A percentile compares a stretch with the other conserved stretches of the same genome.
Evolutionary conservation across 2,329 filamentous ascomycete species (phyloP).

Genomic region (Hymenoscyphus salicellus): DNA sequence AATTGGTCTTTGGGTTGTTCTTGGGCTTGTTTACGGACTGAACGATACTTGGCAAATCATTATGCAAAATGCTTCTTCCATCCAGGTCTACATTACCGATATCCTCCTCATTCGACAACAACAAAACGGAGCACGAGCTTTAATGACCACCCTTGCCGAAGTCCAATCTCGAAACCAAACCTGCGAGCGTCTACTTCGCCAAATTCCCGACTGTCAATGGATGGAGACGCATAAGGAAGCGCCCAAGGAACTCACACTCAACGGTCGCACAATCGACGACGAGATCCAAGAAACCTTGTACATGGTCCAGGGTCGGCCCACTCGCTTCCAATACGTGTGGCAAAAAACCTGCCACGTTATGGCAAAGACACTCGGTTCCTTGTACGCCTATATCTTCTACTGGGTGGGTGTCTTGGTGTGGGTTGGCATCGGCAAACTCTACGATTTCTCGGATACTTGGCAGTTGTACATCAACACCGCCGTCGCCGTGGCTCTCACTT

Average conservation of each 20-base stretch:
- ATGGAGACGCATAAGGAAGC: conserved; percentile 24
- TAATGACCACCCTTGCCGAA: conserved; percentile 34
- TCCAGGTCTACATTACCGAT: conserved; percentile 40
- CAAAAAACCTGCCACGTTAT: conserved; percentile 15
- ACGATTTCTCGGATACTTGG: conserved; percentile 38
- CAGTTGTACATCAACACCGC: conserved; percentile 45
- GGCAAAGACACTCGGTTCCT: conserved; percentile 33
- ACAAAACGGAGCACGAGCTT: conserved; percentile 35
- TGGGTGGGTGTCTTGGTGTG: conserved; percentile 39
- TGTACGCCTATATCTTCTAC: conserved; percentile 36
- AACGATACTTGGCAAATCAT: conserved; percentile 39
- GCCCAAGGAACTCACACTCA: conserved; percentile 32
- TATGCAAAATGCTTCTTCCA: conserved; percentile 38
- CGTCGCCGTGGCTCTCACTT: conserved; percentile 43
- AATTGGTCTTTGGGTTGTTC: conserved; percentile 34
- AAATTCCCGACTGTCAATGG: conserved; percentile 28
- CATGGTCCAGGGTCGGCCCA: conserved; percentile 15
- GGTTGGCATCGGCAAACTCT: conserved; percentile 35
- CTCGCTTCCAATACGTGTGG: conserved; percentile 11
- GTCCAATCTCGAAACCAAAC: conserved; percentile 37
- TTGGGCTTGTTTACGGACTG: conserved; percentile 35
- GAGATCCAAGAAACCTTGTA: conserved; percentile 19
- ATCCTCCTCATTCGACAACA: conserved; percentile 42
- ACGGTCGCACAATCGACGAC: conserved; percentile 29
- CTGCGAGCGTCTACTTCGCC: conserved; percentile 35